These are phyloP conservation scores for Emiliania huxleyi DNA, from an alignment of 78 protist genomes.

Conservation along the genomic window DNA sequence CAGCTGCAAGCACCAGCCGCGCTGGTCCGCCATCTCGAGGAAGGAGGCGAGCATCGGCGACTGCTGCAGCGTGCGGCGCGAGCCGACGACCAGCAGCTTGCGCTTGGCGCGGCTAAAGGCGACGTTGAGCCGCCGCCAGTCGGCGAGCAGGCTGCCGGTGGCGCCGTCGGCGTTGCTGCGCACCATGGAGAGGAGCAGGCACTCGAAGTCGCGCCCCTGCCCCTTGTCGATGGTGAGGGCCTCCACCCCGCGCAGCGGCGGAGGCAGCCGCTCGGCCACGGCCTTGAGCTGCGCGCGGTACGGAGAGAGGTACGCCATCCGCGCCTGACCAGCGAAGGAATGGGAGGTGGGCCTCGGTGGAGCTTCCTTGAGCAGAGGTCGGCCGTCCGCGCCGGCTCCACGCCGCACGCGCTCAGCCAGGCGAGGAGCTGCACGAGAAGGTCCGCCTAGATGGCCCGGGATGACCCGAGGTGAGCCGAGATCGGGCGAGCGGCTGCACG, in stretches of 20 bases:
- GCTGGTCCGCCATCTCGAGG: background rate
- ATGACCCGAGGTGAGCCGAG: too few species aligned
- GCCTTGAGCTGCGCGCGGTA: slow-evolving; percentile 58
- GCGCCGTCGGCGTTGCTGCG: background rate
- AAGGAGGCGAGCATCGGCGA: background rate
- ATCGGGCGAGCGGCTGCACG: too few species aligned
- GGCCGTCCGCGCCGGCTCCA: background rate
- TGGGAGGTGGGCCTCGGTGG: too few species aligned
- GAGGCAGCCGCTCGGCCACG: background rate
- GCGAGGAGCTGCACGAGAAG: background rate
- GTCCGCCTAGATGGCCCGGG: background rate
- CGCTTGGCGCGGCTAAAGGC: slow-evolving; percentile 81
- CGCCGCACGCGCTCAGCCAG: background rate
- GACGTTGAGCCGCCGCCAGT: slow-evolving; percentile 85
- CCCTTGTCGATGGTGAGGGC: slow-evolving; percentile 76
- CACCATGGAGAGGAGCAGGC: background rate
- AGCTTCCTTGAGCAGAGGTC: too few species aligned
- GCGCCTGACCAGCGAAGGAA: too few species aligned
- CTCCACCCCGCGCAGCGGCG: slow-evolving; percentile 6
- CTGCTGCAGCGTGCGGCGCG: background rate
- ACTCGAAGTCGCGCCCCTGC: slow-evolving; percentile 12
- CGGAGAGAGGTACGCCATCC: background rate
- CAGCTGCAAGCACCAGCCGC: background rate
- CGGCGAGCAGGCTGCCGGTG: slow-evolving; percentile 71
- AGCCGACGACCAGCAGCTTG: slow-evolving; percentile 77